Evolutionary conservation across 2,329 filamentous ascomycete genomes (phyloP).

Genomic region (Paracoccidioides brasiliensis): DNA sequence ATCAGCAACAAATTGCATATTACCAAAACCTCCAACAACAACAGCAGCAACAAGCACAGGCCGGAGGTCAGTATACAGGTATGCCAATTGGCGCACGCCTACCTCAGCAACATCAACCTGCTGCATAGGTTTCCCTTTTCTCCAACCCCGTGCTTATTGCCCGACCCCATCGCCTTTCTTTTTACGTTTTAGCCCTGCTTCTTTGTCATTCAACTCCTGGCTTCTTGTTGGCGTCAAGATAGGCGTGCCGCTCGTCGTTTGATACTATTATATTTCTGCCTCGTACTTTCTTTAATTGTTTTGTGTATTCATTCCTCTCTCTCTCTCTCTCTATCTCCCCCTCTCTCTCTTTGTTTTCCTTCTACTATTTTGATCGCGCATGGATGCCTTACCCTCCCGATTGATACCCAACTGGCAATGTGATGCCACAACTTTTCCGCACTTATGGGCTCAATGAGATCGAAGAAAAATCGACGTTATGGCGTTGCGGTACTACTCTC

Average conservation of each 20-base stretch:
- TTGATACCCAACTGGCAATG: conserved; percentile 3
- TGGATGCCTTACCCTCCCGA: background rate
- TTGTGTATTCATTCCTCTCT: conserved; percentile 16
- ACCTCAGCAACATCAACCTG: conserved; percentile 70
- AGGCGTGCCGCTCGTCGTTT: conserved; percentile 22
- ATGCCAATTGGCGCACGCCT: conserved; percentile 68
- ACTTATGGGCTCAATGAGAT: background rate
- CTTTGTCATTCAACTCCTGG: background rate
- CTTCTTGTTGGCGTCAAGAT: conserved; percentile 1
- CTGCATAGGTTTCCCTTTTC: conserved; percentile 40
- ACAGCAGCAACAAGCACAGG: conserved; percentile 53
- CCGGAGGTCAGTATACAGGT: conserved; percentile 53
- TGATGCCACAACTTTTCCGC: background rate
- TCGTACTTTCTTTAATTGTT: conserved; percentile 11
- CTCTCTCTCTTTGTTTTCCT: conserved; percentile 13
- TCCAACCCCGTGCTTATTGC: background rate
- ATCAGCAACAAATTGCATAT: conserved; percentile 67
- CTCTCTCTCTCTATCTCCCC: conserved; percentile 12
- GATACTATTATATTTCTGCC: conserved; percentile 13
- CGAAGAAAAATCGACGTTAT: background rate
- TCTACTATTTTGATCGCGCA: conserved; percentile 5
- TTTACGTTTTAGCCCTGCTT: background rate
- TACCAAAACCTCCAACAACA: conserved; percentile 67
- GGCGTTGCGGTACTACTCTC: background rate
- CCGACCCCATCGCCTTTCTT: background rate